Evolutionary conservation across 805 yeast genomes (phyloP).

Genomic region (Candida rishiriensis): DNA sequence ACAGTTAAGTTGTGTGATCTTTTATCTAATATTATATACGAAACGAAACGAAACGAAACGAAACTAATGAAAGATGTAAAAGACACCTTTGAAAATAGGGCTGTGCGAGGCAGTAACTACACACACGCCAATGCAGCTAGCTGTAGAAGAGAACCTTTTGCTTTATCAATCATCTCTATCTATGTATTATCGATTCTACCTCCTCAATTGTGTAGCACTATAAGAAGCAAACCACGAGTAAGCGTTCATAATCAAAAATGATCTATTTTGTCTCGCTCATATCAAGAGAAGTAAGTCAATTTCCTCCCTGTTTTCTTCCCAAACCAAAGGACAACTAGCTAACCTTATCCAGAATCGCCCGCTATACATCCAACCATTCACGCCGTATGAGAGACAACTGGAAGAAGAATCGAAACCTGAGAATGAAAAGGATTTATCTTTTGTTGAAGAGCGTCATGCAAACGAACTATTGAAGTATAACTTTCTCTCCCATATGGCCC

Average conservation of each 20-base stretch:
- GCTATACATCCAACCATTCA: constrained; percentile 53
- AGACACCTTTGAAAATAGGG: no score
- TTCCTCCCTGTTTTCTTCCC: no score
- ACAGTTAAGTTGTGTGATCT: neutral
- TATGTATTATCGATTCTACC: no score
- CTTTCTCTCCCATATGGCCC: constrained; percentile 70
- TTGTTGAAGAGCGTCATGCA: constrained; percentile 28
- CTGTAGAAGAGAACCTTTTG: no score
- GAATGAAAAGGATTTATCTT: constrained; percentile 14
- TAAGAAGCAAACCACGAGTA: no score
- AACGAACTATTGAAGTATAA: constrained; percentile 56
- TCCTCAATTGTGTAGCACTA: no score
- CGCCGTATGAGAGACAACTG: constrained; percentile 24
- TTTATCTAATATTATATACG: neutral
- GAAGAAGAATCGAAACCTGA: constrained; percentile 1
- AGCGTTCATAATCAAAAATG: no score
- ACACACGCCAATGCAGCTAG: no score
- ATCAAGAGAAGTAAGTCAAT: constrained; percentile 41
- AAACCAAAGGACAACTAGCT: constrained; percentile 7
- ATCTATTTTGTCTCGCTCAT: constrained; percentile 54
- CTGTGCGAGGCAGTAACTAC: no score
- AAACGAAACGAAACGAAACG: neutral
- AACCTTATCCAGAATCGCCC: constrained; percentile 40
- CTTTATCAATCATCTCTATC: no score
- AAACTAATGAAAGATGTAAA: neutral